Evolutionary conservation across 345 rosid species (phyloP).

Genomic region (Noccaea bulbosa): DNA sequence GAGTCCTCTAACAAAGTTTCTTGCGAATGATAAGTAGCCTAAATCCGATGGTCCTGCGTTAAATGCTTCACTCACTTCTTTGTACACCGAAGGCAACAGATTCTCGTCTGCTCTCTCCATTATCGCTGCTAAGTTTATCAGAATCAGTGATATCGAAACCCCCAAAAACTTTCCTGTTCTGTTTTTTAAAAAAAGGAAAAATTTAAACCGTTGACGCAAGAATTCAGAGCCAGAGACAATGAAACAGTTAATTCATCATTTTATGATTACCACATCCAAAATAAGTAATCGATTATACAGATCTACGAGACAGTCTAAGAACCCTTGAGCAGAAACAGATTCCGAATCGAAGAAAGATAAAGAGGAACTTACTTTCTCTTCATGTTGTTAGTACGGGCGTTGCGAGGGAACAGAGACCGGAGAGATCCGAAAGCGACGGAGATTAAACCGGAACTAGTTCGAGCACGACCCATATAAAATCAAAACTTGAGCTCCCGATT

Average conservation of each 20-base stretch:
- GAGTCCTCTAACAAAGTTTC: conserved; percentile 93
- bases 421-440: conserved; percentile 44
- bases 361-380: conserved; percentile 41
- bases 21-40: conserved; percentile 91
- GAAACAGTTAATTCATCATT: conserved; percentile 19
- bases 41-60: conserved; percentile 91
- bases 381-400: conserved; percentile 42
- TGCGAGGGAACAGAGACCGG: conserved; percentile 46
- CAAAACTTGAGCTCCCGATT: conserved; percentile 27
- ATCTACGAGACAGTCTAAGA: conserved; percentile 7
- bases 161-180: conserved; percentile 83
- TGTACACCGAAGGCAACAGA: conserved; percentile 89
- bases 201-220: neutral
- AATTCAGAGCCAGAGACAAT: conserved; percentile 31
- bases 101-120: conserved; percentile 99
- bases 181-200: conserved; percentile 27
- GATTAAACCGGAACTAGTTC: conserved; percentile 39
- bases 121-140: conserved; percentile 88
- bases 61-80: conserved; percentile 98
- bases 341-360: conserved; percentile 18
- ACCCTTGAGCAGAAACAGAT: neutral
- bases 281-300: neutral
- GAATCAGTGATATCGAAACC: conserved; percentile 77
- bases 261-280: neutral
- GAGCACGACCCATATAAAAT: conserved; percentile 48